A percentile compares a stretch with the other conserved stretches of the same genome.
phyloP scores from a whole-genome alignment of 306 rosid genomes.

The Luffa acutangula region DNA sequence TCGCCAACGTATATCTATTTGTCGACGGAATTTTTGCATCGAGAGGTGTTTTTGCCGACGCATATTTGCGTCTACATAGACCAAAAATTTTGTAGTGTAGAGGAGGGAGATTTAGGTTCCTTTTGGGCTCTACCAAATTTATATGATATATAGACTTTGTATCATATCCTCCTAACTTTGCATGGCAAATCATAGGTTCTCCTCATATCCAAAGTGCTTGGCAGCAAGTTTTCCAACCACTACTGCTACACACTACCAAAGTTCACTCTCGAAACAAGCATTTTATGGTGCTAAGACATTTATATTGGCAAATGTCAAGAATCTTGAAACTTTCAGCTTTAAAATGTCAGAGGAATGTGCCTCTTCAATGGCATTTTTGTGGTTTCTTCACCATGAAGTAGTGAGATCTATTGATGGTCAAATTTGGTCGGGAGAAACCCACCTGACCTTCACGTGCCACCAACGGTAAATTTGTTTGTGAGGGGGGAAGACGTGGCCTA shows the following conservation, averaged over 20 bases:
- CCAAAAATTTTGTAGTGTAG: too few relatives aligned
- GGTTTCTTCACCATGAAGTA: too few relatives aligned
- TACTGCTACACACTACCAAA: background rate
- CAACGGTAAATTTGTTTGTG: too few relatives aligned
- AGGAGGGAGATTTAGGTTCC: background rate
- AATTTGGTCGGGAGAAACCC: too few relatives aligned
- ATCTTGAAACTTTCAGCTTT: background rate
- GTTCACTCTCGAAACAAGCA: background rate
- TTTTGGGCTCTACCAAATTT: background rate
- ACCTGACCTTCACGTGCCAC: too few relatives aligned
- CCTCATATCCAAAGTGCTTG: background rate
- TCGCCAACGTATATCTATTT: background rate
- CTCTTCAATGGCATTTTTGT: background rate
- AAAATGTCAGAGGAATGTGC: background rate
- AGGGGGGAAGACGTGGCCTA: too few relatives aligned
- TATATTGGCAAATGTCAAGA: background rate
- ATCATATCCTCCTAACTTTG: background rate
- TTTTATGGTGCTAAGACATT: background rate
- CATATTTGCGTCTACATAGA: too few relatives aligned
- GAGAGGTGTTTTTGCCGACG: too few relatives aligned
- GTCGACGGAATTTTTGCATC: too few relatives aligned
- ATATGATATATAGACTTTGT: background rate
- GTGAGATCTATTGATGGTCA: too few relatives aligned
- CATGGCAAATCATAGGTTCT: background rate
- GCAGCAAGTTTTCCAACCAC: background rate